Base-by-base conservation (phyloP, 192 early-diverging fungal species). In the Rhizophagus clarus region DNA sequence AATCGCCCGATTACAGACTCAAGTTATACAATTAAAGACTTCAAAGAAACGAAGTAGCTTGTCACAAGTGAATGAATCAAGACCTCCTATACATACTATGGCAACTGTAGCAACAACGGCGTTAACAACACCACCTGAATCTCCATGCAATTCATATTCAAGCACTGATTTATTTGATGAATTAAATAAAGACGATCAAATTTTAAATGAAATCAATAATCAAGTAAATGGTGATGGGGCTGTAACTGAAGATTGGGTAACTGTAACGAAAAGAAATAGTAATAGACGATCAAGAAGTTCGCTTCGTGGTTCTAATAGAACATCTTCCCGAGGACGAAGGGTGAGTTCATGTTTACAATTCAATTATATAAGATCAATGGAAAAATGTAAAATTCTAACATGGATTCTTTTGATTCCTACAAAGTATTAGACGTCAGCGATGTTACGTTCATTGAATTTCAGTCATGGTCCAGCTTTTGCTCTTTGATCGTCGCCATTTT, bases 181-280 rank as follows among this genome's bases (percentile, higher is more conserved):
- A 24, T 42, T 40, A 8, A 70, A 17, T n/a, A 22, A 40, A 40
- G 9, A 11, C 7, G 4, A 10, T 42, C 17, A 8, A 11, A n/a
- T 3, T 42, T n/a, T 4, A 3, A 7, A 20, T n/a, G 68, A 70
- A 40, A 7, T 3, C 10, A 22, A 6, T n/a, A 20, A 8, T 3
- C 51, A 56, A 7, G 42, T 70, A 11, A 42, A 70, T 70, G 37
- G 68, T 42, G 6, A 22, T 42, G 7, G 34, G 7, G 6, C 24
- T n/a, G 68, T 34, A n/a, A 70, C 31, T n/a, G 34, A n/a, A n/a
- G 68, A 70, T 42, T 70, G 68, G 68, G 68, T 70, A 22, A 70
- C 68, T 8, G 68, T 70, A 42, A 70, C 14, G 32, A 70, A 70
- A 42, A 31, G 8, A 70, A 37, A 37, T 40, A 70, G 68, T 70